phyloP scores from a whole-genome alignment of 306 rosid genomes.

The Senna tora region DNA sequence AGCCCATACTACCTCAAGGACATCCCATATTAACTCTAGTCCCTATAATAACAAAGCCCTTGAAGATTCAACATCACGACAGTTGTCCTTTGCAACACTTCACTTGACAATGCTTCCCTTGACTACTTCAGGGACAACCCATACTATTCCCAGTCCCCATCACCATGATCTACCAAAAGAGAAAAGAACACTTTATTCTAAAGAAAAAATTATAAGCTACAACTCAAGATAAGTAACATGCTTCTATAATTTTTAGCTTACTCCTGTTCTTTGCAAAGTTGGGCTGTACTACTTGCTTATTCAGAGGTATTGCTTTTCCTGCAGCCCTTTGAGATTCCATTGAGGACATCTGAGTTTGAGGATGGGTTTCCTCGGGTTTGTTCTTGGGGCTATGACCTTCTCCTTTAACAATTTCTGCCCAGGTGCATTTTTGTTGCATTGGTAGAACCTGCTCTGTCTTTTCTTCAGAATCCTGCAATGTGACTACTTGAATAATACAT shows the following conservation, averaged over 20 bases:
- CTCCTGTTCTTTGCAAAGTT: neutral
- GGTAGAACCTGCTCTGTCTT: neutral
- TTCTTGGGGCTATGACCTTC: neutral
- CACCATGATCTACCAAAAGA: too few species aligned
- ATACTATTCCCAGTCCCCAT: too few species aligned
- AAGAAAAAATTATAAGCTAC: neutral
- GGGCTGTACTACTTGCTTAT: neutral
- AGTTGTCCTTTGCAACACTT: too few species aligned
- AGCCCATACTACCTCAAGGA: too few species aligned
- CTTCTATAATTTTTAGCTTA: neutral
- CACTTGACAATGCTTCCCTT: too few species aligned
- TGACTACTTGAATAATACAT: neutral
- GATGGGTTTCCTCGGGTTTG: neutral
- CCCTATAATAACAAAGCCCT: too few species aligned
- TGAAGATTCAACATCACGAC: too few species aligned
- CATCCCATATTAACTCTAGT: too few species aligned
- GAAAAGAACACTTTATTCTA: neutral
- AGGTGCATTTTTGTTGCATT: neutral
- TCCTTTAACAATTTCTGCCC: conserved; percentile 21
- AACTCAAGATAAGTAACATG: neutral
- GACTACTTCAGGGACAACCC: too few species aligned
- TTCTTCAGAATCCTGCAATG: neutral
- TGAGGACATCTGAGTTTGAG: neutral
- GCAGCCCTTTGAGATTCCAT: neutral
- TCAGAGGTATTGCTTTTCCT: neutral